Conservation (phyloP, 768 basidiomycete genomes). For the Mycena latifolia region DNA sequence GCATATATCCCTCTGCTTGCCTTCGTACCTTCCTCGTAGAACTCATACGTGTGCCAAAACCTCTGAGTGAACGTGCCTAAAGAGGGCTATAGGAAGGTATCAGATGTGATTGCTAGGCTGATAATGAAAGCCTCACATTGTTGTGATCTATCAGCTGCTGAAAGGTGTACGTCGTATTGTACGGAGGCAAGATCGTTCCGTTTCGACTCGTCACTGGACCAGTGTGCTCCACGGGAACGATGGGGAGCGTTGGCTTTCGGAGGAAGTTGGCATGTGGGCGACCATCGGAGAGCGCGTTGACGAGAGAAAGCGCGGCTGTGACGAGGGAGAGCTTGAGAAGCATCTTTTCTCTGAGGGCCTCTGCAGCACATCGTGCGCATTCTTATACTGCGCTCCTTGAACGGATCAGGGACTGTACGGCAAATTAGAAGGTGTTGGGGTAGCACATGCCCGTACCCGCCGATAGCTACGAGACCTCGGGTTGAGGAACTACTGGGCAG, state of each 20-base stretch:
- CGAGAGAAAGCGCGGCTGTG: slow-evolving; percentile 30
- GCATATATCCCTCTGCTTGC: not conserved
- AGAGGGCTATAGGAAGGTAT: slow-evolving; percentile 46
- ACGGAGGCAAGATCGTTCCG: slow-evolving; percentile 58
- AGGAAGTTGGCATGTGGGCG: slow-evolving; percentile 57
- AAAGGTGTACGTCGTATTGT: slow-evolving; percentile 64
- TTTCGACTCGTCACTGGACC: slow-evolving; percentile 57
- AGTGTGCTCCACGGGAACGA: slow-evolving; percentile 42
- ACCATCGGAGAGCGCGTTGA: slow-evolving; percentile 51
- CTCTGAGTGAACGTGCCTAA: slow-evolving; percentile 84
- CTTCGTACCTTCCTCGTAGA: slow-evolving; percentile 63
- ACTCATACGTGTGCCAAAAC: slow-evolving; percentile 79
- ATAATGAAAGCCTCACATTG: slow-evolving; percentile 33
- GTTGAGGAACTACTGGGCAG: no score
- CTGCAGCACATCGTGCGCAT: not conserved
- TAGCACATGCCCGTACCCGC: not conserved
- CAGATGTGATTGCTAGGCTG: no score
- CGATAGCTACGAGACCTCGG: slow-evolving; percentile 13
- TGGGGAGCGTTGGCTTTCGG: slow-evolving; percentile 53
- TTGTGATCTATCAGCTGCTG: slow-evolving; percentile 69
- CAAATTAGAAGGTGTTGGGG: not conserved
- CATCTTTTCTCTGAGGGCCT: slow-evolving; percentile 17
- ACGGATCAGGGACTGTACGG: slow-evolving; percentile 22
- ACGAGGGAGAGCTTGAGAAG: slow-evolving; percentile 27
- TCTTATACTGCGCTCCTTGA: slow-evolving; percentile 23